Evolutionary conservation across 2,329 filamentous ascomycete genomes (phyloP).

Genomic region (Colletotrichum echinochloae): DNA sequence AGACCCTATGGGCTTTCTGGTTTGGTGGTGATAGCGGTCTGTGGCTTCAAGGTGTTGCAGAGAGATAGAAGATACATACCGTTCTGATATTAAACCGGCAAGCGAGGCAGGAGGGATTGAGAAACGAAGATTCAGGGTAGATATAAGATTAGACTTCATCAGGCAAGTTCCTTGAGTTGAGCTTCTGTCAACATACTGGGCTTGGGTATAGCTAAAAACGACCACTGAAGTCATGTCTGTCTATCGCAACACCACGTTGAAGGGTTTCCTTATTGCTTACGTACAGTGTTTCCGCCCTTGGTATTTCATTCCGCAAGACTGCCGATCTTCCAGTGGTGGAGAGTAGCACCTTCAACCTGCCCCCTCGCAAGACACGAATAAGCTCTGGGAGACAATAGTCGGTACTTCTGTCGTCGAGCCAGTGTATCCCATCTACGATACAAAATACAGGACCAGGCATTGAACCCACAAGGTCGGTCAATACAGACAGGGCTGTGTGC

Average conservation of each 20-base stretch:
- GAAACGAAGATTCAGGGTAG: not conserved
- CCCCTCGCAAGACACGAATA: not conserved
- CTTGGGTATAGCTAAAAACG: no score
- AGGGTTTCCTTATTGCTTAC: not conserved
- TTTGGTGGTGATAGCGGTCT: not conserved
- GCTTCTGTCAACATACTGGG: no score
- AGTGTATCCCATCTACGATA: constrained; percentile 21
- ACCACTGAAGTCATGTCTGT: not conserved
- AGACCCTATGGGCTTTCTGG: no score
- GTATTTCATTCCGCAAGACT: not conserved
- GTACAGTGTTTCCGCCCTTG: not conserved
- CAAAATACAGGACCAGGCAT: constrained; percentile 14
- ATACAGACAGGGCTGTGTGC: not conserved
- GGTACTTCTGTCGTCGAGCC: constrained; percentile 7
- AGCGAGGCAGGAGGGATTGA: not conserved
- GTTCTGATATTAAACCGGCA: not conserved
- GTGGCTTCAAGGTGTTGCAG: not conserved
- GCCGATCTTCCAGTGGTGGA: constrained; percentile 19
- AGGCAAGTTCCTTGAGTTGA: not conserved
- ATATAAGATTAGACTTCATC: not conserved
- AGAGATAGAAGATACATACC: not conserved
- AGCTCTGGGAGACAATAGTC: not conserved
- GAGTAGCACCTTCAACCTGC: not conserved
- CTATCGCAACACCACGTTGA: constrained; percentile 3
- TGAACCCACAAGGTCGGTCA: not conserved